phyloP scores from a whole-genome alignment of 2,329 filamentous ascomycete genomes.

The Herpotrichia juniperi region DNA sequence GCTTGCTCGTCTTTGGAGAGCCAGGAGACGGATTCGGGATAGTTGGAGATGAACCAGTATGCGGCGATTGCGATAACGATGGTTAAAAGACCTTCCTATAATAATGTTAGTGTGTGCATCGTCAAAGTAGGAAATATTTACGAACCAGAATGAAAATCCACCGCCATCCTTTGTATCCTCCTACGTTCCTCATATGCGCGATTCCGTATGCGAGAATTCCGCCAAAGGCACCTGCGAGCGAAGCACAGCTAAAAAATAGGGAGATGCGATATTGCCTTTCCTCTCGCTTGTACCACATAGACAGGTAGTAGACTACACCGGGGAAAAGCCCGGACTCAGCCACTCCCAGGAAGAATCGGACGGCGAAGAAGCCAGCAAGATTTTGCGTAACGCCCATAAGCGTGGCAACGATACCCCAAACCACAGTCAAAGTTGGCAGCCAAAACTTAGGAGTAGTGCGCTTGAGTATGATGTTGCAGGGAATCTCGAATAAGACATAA shows the following conservation, averaged over 20 bases:
- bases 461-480: conserved; percentile 68
- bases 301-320: conserved; percentile 60
- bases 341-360: conserved; percentile 52
- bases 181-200: conserved; percentile 64
- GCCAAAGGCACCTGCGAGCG: conserved; percentile 65
- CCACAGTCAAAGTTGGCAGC: conserved; percentile 55
- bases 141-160: conserved; percentile 50
- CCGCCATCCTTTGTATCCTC: conserved; percentile 49
- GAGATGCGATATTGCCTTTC: conserved; percentile 65
- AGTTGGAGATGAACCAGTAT: conserved; percentile 70
- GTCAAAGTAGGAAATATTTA: background rate
- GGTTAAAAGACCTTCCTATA: conserved; percentile 44
- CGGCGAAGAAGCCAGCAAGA: conserved; percentile 53
- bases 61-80: conserved; percentile 39
- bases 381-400: conserved; percentile 57
- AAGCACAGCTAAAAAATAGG: conserved; percentile 65
- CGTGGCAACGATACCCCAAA: conserved; percentile 58
- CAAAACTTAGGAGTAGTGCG: conserved; percentile 59
- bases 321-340: conserved; percentile 47
- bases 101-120: conserved; percentile 12
- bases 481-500: conserved; percentile 60
- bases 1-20: conserved; percentile 58
- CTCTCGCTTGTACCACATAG: conserved; percentile 67
- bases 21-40: conserved; percentile 65
- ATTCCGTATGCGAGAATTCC: conserved; percentile 66